A percentile compares a stretch with the other conserved stretches of the same genome.
phyloP scores from a whole-genome alignment of 2,329 filamentous ascomycete species.

The Chrysoporthe puriensis region DNA sequence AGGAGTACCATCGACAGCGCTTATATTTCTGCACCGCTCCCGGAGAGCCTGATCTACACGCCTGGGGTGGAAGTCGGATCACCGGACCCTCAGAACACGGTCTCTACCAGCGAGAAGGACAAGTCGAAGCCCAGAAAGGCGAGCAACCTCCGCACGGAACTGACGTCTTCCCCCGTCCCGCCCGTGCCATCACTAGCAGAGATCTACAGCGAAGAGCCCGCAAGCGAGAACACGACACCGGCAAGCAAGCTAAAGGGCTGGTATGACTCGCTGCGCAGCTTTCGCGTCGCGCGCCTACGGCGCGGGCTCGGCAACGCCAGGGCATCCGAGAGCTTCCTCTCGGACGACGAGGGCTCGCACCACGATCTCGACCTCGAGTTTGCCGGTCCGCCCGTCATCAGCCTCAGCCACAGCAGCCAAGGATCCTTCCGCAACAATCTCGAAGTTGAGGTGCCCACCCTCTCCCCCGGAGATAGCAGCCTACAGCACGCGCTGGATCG shows the following conservation, averaged over 20 bases:
- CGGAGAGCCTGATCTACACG: constrained; percentile 14
- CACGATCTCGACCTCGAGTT: constrained; percentile 25
- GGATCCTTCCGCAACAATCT: constrained; percentile 36
- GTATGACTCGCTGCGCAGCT: constrained; percentile 26
- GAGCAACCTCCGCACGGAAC: constrained; percentile 24
- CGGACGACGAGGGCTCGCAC: constrained; percentile 32
- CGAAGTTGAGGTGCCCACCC: constrained; percentile 37
- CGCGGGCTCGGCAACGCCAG: constrained; percentile 30
- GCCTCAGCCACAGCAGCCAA: constrained; percentile 31
- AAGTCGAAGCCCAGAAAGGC: constrained; percentile 23
- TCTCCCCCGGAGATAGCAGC: constrained; percentile 33
- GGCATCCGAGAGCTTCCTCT: constrained; percentile 33
- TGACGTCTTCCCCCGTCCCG: constrained; percentile 18
- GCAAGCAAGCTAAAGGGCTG: constrained; percentile 18
- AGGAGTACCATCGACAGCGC: constrained; percentile 23
- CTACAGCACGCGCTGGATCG: constrained; percentile 27
- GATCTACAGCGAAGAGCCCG: constrained; percentile 4
- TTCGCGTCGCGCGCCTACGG: constrained; percentile 23
- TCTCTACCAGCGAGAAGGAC: constrained; percentile 11
- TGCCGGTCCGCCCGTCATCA: constrained; percentile 16
- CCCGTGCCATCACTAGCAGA: constrained; percentile 9
- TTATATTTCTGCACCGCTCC: constrained; percentile 13
- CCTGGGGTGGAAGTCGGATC: constrained; percentile 2
- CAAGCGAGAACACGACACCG: constrained; percentile 6
- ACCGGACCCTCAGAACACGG: not conserved